Conservation (phyloP, 495 filamentous ascomycete genomes). For the Xylaria longipes region DNA sequence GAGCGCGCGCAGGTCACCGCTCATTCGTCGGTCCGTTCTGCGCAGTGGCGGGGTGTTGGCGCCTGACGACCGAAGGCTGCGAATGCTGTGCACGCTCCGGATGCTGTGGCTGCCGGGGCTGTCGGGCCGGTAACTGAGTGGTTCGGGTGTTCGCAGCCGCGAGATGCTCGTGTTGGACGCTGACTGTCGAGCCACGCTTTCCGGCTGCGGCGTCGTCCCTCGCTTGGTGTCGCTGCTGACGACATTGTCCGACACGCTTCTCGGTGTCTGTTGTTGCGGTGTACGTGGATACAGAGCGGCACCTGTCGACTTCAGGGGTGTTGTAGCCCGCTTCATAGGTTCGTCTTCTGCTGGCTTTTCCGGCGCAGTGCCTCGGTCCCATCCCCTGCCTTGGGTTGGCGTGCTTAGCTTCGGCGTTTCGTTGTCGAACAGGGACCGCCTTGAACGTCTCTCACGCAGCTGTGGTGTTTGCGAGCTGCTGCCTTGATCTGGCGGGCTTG, state of each 20-base stretch:
- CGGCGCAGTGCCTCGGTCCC: constrained; percentile 19
- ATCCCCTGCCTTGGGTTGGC: constrained; percentile 25
- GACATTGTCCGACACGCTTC: constrained; percentile 45
- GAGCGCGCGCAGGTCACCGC: constrained; percentile 80
- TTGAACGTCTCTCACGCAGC: constrained; percentile 31
- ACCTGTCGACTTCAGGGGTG: constrained; percentile 13
- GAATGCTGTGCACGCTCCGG: constrained; percentile 40
- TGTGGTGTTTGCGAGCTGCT: constrained; percentile 29
- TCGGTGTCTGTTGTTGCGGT: constrained; percentile 33
- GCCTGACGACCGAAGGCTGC: constrained; percentile 36
- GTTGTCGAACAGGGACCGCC: constrained; percentile 34
- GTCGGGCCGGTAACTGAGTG: constrained; percentile 59
- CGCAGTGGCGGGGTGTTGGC: constrained; percentile 69
- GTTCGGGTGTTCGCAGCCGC: constrained; percentile 64
- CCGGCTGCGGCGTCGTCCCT: constrained; percentile 36
- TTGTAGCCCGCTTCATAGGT: constrained; percentile 27
- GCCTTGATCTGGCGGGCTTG: constrained; percentile 17
- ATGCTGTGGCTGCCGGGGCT: constrained; percentile 62
- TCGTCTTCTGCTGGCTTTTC: constrained; percentile 26
- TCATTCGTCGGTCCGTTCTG: constrained; percentile 72
- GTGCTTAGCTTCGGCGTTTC: constrained; percentile 36
- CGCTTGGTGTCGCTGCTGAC: constrained; percentile 27
- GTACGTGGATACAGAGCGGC: constrained; percentile 2
- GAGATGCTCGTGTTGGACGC: constrained; percentile 58
- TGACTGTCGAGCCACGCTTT: constrained; percentile 47